Percentiles rank a stretch among this genome's conserved stretches.
These are phyloP conservation scores for Nicotiana otophora DNA, from an alignment of 257 asterid genomes.

Conservation along the genomic window DNA sequence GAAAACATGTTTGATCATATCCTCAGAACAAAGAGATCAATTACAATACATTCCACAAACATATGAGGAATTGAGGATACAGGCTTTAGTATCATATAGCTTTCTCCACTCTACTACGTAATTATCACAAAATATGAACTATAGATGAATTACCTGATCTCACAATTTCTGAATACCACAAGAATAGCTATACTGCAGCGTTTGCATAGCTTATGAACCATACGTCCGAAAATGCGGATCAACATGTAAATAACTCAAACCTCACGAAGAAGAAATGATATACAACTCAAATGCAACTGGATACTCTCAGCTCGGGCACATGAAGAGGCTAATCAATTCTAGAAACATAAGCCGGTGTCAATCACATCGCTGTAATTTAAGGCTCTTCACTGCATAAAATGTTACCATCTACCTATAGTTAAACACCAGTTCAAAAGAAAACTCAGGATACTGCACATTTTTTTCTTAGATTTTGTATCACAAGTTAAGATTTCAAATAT, in stretches of 20 bases:
- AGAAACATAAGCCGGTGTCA: not conserved
- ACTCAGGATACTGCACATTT: not conserved
- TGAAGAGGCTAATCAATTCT: not conserved
- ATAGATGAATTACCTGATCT: not conserved
- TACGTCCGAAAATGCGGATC: not conserved
- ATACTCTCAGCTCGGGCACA: not conserved
- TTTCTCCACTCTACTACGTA: not conserved
- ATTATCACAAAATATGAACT: not conserved
- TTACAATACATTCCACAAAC: not conserved
- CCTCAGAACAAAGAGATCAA: not conserved
- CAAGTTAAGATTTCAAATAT: not conserved
- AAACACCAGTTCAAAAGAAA: not conserved
- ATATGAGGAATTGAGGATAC: not conserved
- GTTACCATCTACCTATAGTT: not conserved
- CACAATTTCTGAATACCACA: not conserved
- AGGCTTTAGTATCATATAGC: not conserved
- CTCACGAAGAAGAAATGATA: not conserved
- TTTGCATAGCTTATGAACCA: not conserved
- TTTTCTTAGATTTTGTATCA: not conserved
- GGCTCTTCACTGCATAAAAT: not conserved
- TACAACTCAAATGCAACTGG: not conserved
- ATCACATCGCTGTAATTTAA: not conserved
- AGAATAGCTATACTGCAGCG: not conserved
- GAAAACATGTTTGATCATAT: not conserved
- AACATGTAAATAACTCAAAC: not conserved